Evolutionary conservation across 352 stramenopile genomes (phyloP).

Genomic region (Pythium periplocum): DNA sequence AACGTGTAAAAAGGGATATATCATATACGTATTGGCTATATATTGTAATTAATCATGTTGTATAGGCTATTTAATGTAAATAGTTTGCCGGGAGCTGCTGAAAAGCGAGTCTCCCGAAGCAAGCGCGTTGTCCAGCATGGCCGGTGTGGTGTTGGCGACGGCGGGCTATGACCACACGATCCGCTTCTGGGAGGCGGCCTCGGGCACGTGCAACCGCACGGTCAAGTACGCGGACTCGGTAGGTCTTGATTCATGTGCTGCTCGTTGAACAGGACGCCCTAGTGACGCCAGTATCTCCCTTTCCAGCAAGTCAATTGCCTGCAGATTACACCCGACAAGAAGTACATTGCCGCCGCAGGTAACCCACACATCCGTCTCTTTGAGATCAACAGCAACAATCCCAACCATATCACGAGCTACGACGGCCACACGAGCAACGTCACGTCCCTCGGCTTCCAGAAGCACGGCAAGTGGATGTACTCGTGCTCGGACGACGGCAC

Average conservation of each 20-base stretch:
- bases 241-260: constrained; percentile 8
- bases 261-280: constrained; percentile 1
- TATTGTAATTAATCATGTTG: no score
- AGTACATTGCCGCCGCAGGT: constrained; percentile 94
- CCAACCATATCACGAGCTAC: constrained; percentile 93
- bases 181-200: constrained; percentile 97
- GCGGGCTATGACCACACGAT: constrained; percentile 98
- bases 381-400: constrained; percentile 96
- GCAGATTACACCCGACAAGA: constrained; percentile 96
- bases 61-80: no score
- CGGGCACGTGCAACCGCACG: constrained; percentile 92
- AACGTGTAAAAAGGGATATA: no score
- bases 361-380: constrained; percentile 98
- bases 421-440: constrained; percentile 96
- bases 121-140: constrained; percentile 30
- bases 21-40: no score
- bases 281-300: constrained; percentile 1
- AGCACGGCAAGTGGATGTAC: constrained; percentile 97
- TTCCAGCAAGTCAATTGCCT: constrained; percentile 94
- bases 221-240: constrained; percentile 95
- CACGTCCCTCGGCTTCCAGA: constrained; percentile 97
- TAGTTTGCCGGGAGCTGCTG: no score
- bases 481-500: constrained; percentile 96
- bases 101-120: no score
- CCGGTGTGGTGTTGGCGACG: constrained; percentile 94